Evolutionary conservation across 495 filamentous ascomycete genomes (phyloP), one percentile per base, ranked within the genome.

Genomic region (Penicillium goetzii): DNA sequence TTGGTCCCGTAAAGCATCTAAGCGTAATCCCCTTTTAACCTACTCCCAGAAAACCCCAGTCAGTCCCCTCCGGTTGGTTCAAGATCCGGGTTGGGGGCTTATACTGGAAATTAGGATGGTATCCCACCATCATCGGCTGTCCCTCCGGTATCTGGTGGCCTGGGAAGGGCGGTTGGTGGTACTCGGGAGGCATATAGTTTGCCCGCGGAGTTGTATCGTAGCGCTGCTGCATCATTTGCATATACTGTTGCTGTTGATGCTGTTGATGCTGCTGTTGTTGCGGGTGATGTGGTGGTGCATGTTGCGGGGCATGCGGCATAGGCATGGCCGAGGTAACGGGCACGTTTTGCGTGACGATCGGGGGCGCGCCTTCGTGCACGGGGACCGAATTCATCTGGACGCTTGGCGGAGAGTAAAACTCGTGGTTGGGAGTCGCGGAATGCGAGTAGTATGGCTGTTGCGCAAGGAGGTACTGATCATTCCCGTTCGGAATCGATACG

Each of bases 41-140:
- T 66, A 80, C 74, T 41, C 79, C 78, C 64, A 82, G 66, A 67
- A 80, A 82, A 14, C 74, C 67, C 77, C 78, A 82, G 70, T 82
- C 78, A 59, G 78, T 80, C 63, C 78, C 79, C 61, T 80, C 79
- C 60, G 75, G 69, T 69, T 78, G 77, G 49, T 76, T 76, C 65
- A 82, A 63, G 43, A 80, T 69, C 52, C 76, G 75, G 58, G 73
- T 63, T 25, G 71, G 71, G 60, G 72, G 65, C 67, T 81, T 81
- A 62, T 73, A 80, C 63, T 77, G 67, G 60, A 72, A 74, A 63
- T 70, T 73, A 32, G 74, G 71, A 60, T 74, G 70, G 60, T 81
- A 79, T 38, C 74, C 64, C 47, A 76, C 66, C 68, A 81, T 75
- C 49, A 80, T 68, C 11, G 78, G 70, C 51, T 76, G 76, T 21